Evolutionary conservation across 2,329 filamentous ascomycete genomes (phyloP).

Genomic region (Metarhizium album): DNA sequence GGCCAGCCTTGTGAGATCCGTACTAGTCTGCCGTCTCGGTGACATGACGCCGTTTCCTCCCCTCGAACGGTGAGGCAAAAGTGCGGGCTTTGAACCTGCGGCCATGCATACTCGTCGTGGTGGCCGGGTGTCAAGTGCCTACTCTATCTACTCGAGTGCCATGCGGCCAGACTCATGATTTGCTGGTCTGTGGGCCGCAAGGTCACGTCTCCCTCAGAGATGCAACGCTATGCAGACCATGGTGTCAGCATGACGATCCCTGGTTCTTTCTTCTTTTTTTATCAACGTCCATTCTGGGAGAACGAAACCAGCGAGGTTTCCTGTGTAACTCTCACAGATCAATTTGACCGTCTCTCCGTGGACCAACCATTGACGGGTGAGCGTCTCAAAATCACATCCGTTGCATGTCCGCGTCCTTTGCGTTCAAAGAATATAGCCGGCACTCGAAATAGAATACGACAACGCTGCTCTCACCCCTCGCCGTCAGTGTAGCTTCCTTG

Average conservation of each 20-base stretch:
- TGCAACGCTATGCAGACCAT: conserved; percentile 11
- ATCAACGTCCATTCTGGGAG: neutral
- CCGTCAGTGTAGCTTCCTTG: neutral
- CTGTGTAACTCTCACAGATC: neutral
- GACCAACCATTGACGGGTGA: neutral
- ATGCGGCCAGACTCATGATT: conserved; percentile 6
- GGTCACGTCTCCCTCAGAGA: conserved; percentile 10
- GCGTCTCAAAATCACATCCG: neutral
- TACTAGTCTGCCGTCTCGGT: neutral
- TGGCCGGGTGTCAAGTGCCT: conserved; percentile 5
- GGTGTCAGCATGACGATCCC: neutral
- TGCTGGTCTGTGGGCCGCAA: conserved; percentile 5
- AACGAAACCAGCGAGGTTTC: neutral
- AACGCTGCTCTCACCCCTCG: neutral
- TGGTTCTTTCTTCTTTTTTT: neutral
- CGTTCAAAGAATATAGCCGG: neutral
- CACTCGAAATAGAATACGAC: neutral
- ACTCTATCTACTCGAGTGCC: neutral
- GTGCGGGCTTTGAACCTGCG: neutral
- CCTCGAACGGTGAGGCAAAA: neutral
- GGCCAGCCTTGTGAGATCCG: neutral
- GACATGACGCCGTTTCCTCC: neutral
- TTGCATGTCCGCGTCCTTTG: neutral
- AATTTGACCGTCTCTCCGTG: neutral
- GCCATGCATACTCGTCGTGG: neutral